These are phyloP conservation scores for Pistacia vera DNA, from an alignment of 345 rosid species.

Conservation along the genomic window DNA sequence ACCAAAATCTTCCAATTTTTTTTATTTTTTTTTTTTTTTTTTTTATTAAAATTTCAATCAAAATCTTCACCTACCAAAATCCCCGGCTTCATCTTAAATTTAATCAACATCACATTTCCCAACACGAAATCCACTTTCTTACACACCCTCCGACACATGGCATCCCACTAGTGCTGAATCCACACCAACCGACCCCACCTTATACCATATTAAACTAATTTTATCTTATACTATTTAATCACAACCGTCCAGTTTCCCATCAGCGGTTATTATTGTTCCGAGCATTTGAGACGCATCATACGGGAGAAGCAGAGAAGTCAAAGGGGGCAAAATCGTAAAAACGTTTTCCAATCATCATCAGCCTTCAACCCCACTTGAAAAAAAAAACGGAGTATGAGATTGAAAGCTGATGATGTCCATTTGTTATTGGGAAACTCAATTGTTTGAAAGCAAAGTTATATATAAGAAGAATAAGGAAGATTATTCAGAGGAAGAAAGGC, in stretches of 20 bases:
- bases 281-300: not conserved
- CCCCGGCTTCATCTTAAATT: no score
- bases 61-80: no score
- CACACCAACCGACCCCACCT: not conserved
- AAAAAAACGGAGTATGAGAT: not conserved
- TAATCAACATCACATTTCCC: constrained; percentile 8
- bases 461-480: no score
- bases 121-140: not conserved
- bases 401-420: not conserved
- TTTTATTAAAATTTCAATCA: no score
- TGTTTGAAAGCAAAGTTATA: not conserved
- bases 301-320: not conserved
- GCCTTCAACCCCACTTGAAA: not conserved
- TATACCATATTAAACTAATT: not conserved
- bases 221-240: not conserved
- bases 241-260: not conserved
- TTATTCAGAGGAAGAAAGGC: not conserved
- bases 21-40: no score
- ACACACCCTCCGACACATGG: not conserved
- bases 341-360: not conserved
- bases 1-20: not conserved
- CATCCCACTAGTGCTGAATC: not conserved
- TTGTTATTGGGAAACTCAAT: not conserved
- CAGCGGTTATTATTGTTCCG: not conserved
- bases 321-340: constrained; percentile 12